phyloP scores from a whole-genome alignment of 2,329 filamentous ascomycete species.

The Arthrobotrys megalospora region DNA sequence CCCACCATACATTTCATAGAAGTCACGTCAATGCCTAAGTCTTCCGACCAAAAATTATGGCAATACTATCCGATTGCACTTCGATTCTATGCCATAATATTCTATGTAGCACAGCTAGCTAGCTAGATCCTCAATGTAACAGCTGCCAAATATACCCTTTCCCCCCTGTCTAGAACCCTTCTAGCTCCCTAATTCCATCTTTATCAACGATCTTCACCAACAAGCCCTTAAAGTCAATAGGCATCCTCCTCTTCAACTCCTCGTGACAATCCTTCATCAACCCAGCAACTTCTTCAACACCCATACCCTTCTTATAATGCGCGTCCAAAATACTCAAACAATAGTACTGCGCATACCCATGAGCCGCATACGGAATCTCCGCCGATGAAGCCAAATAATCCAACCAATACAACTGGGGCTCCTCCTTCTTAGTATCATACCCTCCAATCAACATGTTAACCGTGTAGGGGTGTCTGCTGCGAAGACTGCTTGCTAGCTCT shows the following conservation, averaged over 20 bases:
- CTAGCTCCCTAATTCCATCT: constrained; percentile 86
- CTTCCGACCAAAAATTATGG: neutral
- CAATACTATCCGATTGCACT: constrained; percentile 21
- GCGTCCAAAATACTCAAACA: constrained; percentile 98
- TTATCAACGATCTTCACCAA: constrained; percentile 93
- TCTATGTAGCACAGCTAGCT: constrained; percentile 26
- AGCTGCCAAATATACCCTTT: constrained; percentile 1
- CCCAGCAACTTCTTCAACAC: constrained; percentile 89
- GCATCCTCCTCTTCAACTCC: constrained; percentile 95
- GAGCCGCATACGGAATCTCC: constrained; percentile 92
- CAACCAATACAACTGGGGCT: constrained; percentile 95
- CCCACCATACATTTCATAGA: neutral
- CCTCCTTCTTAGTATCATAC: constrained; percentile 89
- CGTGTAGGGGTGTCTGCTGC: constrained; percentile 93
- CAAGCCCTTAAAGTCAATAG: constrained; percentile 99
- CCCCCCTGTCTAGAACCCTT: constrained; percentile 30
- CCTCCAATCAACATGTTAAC: constrained; percentile 97
- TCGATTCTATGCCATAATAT: constrained; percentile 34
- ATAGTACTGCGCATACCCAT: constrained; percentile 97
- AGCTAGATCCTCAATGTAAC: constrained; percentile 16
- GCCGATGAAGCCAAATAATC: constrained; percentile 94
- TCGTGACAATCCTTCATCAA: constrained; percentile 95
- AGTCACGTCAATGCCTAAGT: neutral
- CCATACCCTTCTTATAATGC: constrained; percentile 96
- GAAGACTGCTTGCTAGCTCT: constrained; percentile 90